Evolutionary conservation across 805 yeast genomes (phyloP).

Genomic region (Brettanomyces custersianus): DNA sequence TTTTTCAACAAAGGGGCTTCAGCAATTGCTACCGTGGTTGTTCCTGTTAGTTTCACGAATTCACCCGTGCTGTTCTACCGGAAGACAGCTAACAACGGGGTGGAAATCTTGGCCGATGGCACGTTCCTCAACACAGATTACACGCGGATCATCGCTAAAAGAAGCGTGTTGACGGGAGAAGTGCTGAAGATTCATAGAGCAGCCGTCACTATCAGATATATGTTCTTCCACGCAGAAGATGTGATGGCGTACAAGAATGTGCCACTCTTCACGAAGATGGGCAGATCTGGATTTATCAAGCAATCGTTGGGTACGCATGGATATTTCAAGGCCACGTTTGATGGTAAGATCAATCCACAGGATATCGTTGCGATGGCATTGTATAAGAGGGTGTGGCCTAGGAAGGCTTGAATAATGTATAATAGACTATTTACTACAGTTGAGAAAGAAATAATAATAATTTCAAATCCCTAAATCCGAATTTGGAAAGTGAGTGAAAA

Average conservation of each 20-base stretch:
- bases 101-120: conserved; percentile 71
- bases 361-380: conserved; percentile 91
- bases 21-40: conserved; percentile 76
- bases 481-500: no score
- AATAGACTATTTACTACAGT: not conserved
- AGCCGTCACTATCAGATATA: conserved; percentile 87
- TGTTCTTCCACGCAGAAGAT: conserved; percentile 92
- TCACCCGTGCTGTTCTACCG: conserved; percentile 82
- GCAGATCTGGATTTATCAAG: conserved; percentile 89
- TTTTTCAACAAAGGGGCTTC: conserved; percentile 72
- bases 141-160: conserved; percentile 75
- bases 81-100: conserved; percentile 32
- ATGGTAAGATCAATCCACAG: conserved; percentile 81
- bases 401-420: conserved; percentile 26
- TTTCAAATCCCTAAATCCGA: no score
- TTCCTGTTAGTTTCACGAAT: conserved; percentile 77
- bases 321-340: conserved; percentile 91
- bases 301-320: conserved; percentile 98
- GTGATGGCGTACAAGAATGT: conserved; percentile 83
- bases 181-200: conserved; percentile 92
- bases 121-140: conserved; percentile 82
- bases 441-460: not conserved
- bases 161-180: conserved; percentile 86
- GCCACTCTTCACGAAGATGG: conserved; percentile 87
- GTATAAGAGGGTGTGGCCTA: conserved; percentile 93